Base-by-base conservation (phyloP, 805 yeast genomes). In the Candida morakotiae region DNA sequence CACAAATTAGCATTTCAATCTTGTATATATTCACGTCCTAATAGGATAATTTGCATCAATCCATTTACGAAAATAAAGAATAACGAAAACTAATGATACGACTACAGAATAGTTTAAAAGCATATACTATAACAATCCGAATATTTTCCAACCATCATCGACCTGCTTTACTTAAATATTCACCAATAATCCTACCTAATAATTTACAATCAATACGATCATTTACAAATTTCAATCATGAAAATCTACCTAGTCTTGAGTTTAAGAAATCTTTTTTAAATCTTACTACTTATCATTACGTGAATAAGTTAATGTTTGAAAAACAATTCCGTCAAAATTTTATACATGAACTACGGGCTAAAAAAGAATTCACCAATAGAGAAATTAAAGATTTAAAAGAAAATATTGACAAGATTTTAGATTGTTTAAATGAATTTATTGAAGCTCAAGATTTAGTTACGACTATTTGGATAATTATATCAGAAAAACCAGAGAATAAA, bases 191-290 rank as follows among this genome's bases (percentile, higher is more conserved):
- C n/a, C n/a, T n/a, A n/a, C n/a, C n/a, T n/a, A n/a, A n/a, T 16
- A 13, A 13, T 26, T 26, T 26, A 5, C 28, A 26, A 26, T 7
- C 17, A n/a, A 13, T 15, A 8, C 28, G 28, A 26, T 26, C 28
- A 13, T 32, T 14, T 9, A 32, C 35, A 8, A 21, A 32, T 32
- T 32, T 32, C 28, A 32, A 32, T 24, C 35, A 32, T 24, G 21
- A 23, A 10, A 23, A 23, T 23, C 35, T 32, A 32, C 35, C 35
- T 10, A 32, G 35, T 24, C 9, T 15, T 16, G 35, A 32, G 16
- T 32, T 32, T 15, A 20, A 32, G 10, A 26, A 32, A 10, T 32
- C 35, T 9, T 32, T 32, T 32, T 23, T 32, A 16, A 32, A 32
- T 32, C 28, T 32, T 22, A 32, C 35, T 5, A 32, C 35, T 15